Percentiles rank a stretch among this genome's conserved stretches.
Conservation (phyloP, 2,329 filamentous ascomycete genomes). For the Ophidiomyces ophidiicola region DNA sequence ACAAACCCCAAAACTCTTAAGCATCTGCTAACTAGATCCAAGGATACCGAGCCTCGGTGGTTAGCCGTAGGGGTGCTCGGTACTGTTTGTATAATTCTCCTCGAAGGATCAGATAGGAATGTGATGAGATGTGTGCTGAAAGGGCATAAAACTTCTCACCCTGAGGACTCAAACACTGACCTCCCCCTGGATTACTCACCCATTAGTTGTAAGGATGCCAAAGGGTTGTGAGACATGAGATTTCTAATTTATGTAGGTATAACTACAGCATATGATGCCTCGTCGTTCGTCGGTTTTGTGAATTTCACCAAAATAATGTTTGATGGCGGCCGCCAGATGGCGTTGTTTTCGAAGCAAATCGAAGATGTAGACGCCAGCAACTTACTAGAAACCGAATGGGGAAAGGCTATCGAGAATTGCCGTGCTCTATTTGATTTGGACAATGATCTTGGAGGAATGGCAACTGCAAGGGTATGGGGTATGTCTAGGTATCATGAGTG, state of each 20-base stretch:
- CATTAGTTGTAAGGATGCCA: conserved; percentile 20
- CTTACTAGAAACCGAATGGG: conserved; percentile 20
- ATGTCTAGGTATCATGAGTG: conserved; percentile 33
- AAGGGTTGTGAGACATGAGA: no score
- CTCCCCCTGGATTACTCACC: conserved; percentile 25
- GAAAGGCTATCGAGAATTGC: conserved; percentile 22
- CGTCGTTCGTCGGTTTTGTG: neutral
- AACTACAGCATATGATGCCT: neutral
- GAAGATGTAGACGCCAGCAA: neutral
- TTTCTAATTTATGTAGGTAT: conserved; percentile 2
- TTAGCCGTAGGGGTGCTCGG: no score
- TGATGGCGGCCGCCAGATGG: neutral
- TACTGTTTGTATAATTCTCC: no score
- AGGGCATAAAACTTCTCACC: no score
- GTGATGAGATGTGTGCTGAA: no score
- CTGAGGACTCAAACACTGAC: no score
- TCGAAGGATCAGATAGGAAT: no score
- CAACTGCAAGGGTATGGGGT: conserved; percentile 43
- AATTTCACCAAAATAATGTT: neutral
- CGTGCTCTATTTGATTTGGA: conserved; percentile 38
- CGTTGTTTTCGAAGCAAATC: neutral
- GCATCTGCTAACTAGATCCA: neutral
- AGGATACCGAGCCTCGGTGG: neutral
- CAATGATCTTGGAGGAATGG: conserved; percentile 39
- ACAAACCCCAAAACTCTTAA: neutral